phyloP scores from a whole-genome alignment of 2,329 filamentous ascomycete species.

The Fusarium agapanthi region DNA sequence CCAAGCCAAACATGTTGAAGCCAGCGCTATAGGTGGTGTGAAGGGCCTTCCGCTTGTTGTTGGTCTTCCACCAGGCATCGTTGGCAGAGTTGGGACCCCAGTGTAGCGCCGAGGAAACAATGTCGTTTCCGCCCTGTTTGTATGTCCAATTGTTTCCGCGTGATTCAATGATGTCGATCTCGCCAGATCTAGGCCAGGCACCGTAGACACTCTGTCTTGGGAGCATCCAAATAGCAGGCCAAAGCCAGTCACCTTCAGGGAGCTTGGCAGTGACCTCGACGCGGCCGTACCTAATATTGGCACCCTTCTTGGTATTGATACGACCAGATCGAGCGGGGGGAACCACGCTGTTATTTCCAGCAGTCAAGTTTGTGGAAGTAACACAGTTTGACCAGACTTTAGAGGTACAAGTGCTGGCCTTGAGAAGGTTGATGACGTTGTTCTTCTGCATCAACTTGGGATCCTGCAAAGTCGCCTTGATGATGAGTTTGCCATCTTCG shows the following conservation, averaged over 20 bases:
- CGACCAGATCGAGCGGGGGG: conserved; percentile 81
- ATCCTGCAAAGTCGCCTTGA: conserved; percentile 83
- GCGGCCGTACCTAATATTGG: conserved; percentile 80
- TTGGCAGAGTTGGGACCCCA: conserved; percentile 79
- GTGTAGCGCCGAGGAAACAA: conserved; percentile 80
- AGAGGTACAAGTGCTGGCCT: conserved; percentile 74
- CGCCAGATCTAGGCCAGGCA: conserved; percentile 79
- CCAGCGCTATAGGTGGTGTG: conserved; percentile 76
- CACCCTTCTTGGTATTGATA: conserved; percentile 76
- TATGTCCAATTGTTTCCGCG: conserved; percentile 86
- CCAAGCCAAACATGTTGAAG: conserved; percentile 82
- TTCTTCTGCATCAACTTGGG: conserved; percentile 70
- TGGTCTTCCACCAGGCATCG: conserved; percentile 86
- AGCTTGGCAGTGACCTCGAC: conserved; percentile 82
- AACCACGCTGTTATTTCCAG: conserved; percentile 75
- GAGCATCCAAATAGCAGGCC: conserved; percentile 94
- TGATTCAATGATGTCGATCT: conserved; percentile 84
- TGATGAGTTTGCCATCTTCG: conserved; percentile 72
- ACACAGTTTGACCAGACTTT: conserved; percentile 66
- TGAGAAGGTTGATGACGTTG: conserved; percentile 72
- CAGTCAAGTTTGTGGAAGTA: conserved; percentile 75
- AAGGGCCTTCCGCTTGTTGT: conserved; percentile 77
- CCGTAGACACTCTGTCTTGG: conserved; percentile 78
- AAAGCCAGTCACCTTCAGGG: conserved; percentile 84
- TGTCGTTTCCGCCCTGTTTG: conserved; percentile 79